Conservation (phyloP, 257 asterid genomes). For the Rehmannia glutinosa region DNA sequence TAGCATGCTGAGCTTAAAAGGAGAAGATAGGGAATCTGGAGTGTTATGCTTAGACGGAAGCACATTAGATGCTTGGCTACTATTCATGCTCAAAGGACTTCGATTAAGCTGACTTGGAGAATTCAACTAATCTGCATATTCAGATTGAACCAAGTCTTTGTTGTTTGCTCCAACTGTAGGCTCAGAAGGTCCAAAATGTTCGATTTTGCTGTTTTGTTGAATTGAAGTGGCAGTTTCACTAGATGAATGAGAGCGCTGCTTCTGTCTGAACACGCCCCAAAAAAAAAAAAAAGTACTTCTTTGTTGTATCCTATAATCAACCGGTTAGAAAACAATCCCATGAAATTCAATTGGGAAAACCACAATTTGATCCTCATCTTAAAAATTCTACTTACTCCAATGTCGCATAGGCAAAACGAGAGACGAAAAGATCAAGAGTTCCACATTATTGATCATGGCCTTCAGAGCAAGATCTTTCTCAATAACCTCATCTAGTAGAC, state of each 20-base stretch:
- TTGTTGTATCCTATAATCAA: slow-evolving; percentile 18
- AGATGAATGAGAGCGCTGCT: background rate
- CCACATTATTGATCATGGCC: slow-evolving; percentile 3
- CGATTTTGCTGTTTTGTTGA: background rate
- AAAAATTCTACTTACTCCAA: slow-evolving; percentile 18
- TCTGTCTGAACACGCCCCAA: slow-evolving; percentile 26
- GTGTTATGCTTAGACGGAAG: background rate
- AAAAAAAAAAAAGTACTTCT: slow-evolving; percentile 15
- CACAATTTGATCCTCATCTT: background rate
- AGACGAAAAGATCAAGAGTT: slow-evolving; percentile 25
- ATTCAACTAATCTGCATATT: background rate
- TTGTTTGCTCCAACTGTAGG: background rate
- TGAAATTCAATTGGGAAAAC: background rate
- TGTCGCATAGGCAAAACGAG: slow-evolving; percentile 14
- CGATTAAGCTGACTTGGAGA: background rate
- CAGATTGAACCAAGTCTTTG: background rate
- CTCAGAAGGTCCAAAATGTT: background rate
- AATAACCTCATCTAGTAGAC: slow-evolving; percentile 12
- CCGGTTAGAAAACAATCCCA: background rate
- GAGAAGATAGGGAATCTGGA: background rate
- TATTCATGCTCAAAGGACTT: slow-evolving; percentile 13
- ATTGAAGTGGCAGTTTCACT: background rate
- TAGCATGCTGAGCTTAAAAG: background rate
- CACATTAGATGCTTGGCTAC: slow-evolving; percentile 21
- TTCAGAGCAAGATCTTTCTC: slow-evolving; percentile 20